Percentiles rank a stretch among this genome's conserved stretches.
Evolutionary conservation across 1,284 basidiomycete species (phyloP).

Genomic region (Sphagnurus paluster): DNA sequence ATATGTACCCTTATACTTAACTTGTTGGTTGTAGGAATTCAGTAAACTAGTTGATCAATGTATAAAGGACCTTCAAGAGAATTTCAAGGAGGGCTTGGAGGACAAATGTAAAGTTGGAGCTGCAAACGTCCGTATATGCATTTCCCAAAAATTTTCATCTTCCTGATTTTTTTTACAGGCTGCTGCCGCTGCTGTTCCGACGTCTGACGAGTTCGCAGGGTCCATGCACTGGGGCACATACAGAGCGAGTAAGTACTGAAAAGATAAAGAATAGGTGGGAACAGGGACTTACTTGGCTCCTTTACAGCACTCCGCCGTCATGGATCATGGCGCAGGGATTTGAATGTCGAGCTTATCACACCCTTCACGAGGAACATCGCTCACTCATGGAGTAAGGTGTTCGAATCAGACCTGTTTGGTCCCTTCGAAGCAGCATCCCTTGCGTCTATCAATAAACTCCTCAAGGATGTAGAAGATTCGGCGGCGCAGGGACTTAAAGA

Average conservation of each 20-base stretch:
- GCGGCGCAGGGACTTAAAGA: slow-evolving; percentile 54
- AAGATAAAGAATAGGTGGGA: no score
- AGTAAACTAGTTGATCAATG: slow-evolving; percentile 39
- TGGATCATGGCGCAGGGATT: slow-evolving; percentile 53
- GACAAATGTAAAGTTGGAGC: slow-evolving; percentile 57
- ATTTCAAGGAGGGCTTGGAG: slow-evolving; percentile 55
- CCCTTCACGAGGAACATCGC: slow-evolving; percentile 63
- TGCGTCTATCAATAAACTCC: slow-evolving; percentile 39
- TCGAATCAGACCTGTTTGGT: slow-evolving; percentile 59
- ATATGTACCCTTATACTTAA: not conserved
- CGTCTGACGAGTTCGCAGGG: slow-evolving; percentile 48
- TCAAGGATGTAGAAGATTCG: slow-evolving; percentile 50
- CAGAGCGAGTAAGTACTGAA: slow-evolving; percentile 54
- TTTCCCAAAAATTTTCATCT: not conserved
- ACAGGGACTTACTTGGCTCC: slow-evolving; percentile 1
- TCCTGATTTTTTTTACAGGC: slow-evolving; percentile 35
- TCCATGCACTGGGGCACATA: slow-evolving; percentile 62
- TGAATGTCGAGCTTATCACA: slow-evolving; percentile 56
- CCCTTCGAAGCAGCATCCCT: slow-evolving; percentile 43
- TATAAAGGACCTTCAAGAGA: slow-evolving; percentile 45
- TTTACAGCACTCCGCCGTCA: slow-evolving; percentile 50
- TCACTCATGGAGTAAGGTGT: slow-evolving; percentile 56
- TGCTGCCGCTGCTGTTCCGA: slow-evolving; percentile 44
- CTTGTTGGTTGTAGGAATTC: slow-evolving; percentile 45
- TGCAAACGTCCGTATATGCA: slow-evolving; percentile 37